phyloP scores from a whole-genome alignment of 306 rosid genomes.

The Cicer chorassanicum region DNA sequence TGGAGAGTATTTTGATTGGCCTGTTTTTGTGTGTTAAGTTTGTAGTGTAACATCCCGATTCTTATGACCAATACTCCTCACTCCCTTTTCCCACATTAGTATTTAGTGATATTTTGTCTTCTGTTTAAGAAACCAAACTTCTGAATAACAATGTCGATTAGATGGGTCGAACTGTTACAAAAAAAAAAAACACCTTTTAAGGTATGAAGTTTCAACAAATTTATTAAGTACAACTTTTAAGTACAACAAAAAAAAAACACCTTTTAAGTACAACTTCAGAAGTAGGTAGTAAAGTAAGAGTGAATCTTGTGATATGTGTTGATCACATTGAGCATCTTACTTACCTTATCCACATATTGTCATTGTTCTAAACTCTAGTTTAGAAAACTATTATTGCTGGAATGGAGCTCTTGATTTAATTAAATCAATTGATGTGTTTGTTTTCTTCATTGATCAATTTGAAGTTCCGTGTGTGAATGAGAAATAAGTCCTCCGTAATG shows the following conservation, averaged over 20 bases:
- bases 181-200: too few species aligned
- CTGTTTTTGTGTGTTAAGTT: slow-evolving; percentile 51
- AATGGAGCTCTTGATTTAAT: slow-evolving; percentile 46
- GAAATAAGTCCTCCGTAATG: slow-evolving; percentile 48
- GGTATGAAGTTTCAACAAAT: slow-evolving; percentile 43
- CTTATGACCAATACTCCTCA: too few species aligned
- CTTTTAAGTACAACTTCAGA: slow-evolving; percentile 40
- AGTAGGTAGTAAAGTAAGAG: slow-evolving; percentile 49
- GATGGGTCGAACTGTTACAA: too few species aligned
- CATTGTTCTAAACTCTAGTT: slow-evolving; percentile 43
- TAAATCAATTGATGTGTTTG: slow-evolving; percentile 45
- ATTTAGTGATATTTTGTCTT: too few species aligned
- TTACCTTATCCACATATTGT: slow-evolving; percentile 45
- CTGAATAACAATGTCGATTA: too few species aligned
- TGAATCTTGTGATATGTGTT: slow-evolving; percentile 50
- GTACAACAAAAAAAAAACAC: too few species aligned
- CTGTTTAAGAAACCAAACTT: too few species aligned
- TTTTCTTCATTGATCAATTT: slow-evolving; percentile 46
- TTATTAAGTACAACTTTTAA: slow-evolving; percentile 47
- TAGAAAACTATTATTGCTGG: slow-evolving; percentile 46
- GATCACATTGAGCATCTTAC: slow-evolving; percentile 50
- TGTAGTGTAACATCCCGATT: too few species aligned
- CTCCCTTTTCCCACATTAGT: too few species aligned
- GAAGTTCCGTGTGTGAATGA: slow-evolving; percentile 48
- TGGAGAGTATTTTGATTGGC: slow-evolving; percentile 73